A percentile compares a stretch with the other conserved stretches of the same genome.
Conservation (phyloP, 1,139 yeast species). For the Sugiyamaella castrensis region DNA sequence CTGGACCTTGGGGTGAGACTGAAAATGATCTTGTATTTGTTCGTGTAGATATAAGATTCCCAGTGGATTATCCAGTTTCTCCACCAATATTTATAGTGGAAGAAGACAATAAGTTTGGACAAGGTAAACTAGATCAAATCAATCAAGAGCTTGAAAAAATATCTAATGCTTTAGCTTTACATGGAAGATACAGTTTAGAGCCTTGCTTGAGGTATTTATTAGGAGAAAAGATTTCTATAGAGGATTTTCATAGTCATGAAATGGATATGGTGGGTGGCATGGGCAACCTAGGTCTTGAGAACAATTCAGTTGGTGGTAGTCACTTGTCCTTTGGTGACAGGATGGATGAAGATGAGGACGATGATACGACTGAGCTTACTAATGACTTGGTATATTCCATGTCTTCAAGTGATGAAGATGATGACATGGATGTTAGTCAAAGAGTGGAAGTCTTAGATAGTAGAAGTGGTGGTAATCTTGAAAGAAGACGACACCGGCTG, state of each 20-base stretch:
- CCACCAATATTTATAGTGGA: slow-evolving; percentile 66
- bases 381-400: slow-evolving; percentile 4
- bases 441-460: slow-evolving; percentile 13
- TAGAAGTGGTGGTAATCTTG: slow-evolving; percentile 8
- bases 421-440: slow-evolving; percentile 40
- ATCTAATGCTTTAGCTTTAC: slow-evolving; percentile 53
- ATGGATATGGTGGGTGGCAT: slow-evolving; percentile 1
- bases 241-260: slow-evolving; percentile 18
- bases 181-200: slow-evolving; percentile 70
- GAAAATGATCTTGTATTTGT: slow-evolving; percentile 65
- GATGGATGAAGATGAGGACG: slow-evolving; percentile 2
- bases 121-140: slow-evolving; percentile 50
- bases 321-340: slow-evolving; percentile 3
- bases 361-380: slow-evolving; percentile 3
- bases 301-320: slow-evolving; percentile 7
- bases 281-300: neutral
- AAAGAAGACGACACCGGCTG: slow-evolving; percentile 10
- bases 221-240: slow-evolving; percentile 65
- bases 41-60: slow-evolving; percentile 65
- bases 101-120: slow-evolving; percentile 65
- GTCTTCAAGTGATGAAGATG: slow-evolving; percentile 18
- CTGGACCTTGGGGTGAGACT: slow-evolving; percentile 63
- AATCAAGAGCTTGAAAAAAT: slow-evolving; percentile 52
- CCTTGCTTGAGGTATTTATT: slow-evolving; percentile 71
- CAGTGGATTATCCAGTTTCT: slow-evolving; percentile 65